Percentiles rank a stretch among this genome's conserved stretches.
Conservation (phyloP, 2,329 filamentous ascomycete species). For the Chaetothyriales sp. region DNA sequence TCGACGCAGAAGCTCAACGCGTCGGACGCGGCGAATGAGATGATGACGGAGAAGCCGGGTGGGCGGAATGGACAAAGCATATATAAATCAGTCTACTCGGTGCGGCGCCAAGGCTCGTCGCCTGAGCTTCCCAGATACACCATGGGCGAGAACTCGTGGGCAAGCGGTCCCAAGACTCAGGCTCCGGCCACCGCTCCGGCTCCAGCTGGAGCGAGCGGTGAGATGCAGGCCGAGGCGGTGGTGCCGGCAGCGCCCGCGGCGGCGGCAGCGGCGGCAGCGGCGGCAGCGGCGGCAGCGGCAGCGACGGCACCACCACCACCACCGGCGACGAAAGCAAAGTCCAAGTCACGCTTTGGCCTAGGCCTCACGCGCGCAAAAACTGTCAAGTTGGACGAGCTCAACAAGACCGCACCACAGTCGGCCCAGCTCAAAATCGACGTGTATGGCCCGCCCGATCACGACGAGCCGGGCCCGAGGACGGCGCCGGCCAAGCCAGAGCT, state of each 20-base stretch:
- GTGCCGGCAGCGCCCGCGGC: too few relatives aligned
- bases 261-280: too few relatives aligned
- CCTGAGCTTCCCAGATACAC: conserved; percentile 26
- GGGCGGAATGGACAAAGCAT: conserved; percentile 30
- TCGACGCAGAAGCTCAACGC: conserved; percentile 29
- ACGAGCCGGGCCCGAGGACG: conserved; percentile 35
- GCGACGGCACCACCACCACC: conserved; percentile 1
- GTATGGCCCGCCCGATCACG: conserved; percentile 19
- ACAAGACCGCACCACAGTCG: conserved; percentile 6
- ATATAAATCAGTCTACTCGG: conserved; percentile 24
- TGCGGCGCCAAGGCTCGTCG: conserved; percentile 29
- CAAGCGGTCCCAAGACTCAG: neutral
- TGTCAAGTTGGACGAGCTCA: conserved; percentile 26
- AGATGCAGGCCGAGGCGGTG: too few relatives aligned
- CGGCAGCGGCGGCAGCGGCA: neutral
- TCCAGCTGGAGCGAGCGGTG: neutral
- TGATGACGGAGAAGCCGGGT: conserved; percentile 18
- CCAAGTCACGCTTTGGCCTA: conserved; percentile 32
- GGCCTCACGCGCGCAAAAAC: conserved; percentile 33
- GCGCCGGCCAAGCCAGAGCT: conserved; percentile 41
- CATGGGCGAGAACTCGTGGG: neutral
- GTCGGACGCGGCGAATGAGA: conserved; percentile 27
- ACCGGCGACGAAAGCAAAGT: conserved; percentile 24
- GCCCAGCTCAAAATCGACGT: neutral
- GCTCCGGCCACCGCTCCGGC: neutral